Evolutionary conservation across 306 rosid genomes (phyloP).

Genomic region (Begonia masoniana): DNA sequence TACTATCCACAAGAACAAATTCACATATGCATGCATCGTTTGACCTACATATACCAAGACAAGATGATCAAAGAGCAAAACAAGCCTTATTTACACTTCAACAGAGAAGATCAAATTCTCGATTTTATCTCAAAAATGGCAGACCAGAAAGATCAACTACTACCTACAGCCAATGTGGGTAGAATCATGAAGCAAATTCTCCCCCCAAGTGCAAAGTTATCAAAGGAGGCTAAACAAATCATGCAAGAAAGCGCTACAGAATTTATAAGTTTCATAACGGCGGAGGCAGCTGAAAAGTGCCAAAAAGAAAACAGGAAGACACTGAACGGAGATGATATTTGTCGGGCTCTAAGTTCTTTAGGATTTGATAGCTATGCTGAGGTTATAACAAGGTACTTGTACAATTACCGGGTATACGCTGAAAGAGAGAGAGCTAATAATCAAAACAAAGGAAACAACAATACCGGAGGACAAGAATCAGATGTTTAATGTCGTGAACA

Average conservation of each 20-base stretch:
- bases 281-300: conserved; percentile 87
- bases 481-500: background rate
- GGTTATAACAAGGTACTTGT: conserved; percentile 34
- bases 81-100: background rate
- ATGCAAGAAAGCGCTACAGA: conserved; percentile 87
- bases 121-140: conserved; percentile 23
- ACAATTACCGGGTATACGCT: conserved; percentile 33
- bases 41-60: too few relatives aligned
- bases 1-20: too few relatives aligned
- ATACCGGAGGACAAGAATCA: conserved; percentile 5
- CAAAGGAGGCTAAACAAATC: conserved; percentile 59
- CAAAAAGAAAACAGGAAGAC: conserved; percentile 84
- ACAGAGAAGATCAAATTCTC: background rate
- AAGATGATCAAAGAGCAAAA: background rate
- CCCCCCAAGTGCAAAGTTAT: conserved; percentile 55
- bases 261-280: conserved; percentile 73
- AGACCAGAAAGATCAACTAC: conserved; percentile 28
- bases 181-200: conserved; percentile 63
- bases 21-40: too few relatives aligned
- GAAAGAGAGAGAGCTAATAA: conserved; percentile 26
- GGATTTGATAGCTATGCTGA: conserved; percentile 78
- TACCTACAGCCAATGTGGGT: conserved; percentile 82
- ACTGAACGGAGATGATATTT: conserved; percentile 76
- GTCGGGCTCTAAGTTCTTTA: conserved; percentile 67
- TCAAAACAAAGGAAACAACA: conserved; percentile 9